Evolutionary conservation across 2,329 filamentous ascomycete genomes (phyloP).

Genomic region (Dactylellina cionopaga): DNA sequence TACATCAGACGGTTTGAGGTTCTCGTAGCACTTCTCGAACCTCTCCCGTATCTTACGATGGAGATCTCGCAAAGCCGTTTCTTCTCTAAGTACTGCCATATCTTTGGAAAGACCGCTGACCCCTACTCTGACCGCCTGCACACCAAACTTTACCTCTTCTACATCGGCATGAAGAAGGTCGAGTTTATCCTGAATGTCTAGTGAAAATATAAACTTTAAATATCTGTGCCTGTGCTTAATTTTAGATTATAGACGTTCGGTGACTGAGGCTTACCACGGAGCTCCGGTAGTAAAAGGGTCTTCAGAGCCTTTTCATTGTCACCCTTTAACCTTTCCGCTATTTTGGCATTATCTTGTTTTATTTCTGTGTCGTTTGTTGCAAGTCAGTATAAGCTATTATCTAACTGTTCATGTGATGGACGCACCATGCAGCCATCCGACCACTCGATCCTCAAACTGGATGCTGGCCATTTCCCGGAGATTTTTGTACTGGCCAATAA

Average conservation of each 20-base stretch:
- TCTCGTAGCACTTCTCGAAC: slow-evolving; percentile 2
- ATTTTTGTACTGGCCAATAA: slow-evolving; percentile 31
- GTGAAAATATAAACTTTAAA: no score
- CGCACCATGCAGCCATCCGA: slow-evolving; percentile 30
- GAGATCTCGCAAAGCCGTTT: background rate
- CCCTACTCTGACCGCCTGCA: slow-evolving; percentile 12
- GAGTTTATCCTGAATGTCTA: slow-evolving; percentile 30
- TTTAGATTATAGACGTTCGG: no score
- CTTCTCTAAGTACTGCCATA: slow-evolving; percentile 9
- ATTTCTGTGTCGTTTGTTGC: no score
- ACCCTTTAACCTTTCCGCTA: slow-evolving; percentile 14
- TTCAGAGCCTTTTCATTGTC: slow-evolving; percentile 17
- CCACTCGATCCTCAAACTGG: slow-evolving; percentile 33
- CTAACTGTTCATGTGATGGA: no score
- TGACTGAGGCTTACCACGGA: slow-evolving; percentile 14
- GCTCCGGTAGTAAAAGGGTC: slow-evolving; percentile 11
- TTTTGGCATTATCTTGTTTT: slow-evolving; percentile 19
- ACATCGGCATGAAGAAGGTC: slow-evolving; percentile 14
- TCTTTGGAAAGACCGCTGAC: no score
- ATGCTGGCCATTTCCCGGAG: slow-evolving; percentile 9
- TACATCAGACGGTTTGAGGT: slow-evolving; percentile 12
- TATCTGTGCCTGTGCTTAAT: no score
- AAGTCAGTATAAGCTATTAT: no score
- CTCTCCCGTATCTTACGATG: slow-evolving; percentile 1
- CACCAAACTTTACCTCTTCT: slow-evolving; percentile 2